A percentile compares a stretch with the other conserved stretches of the same genome.
Evolutionary conservation across 164 flowering plant species (phyloP).

Genomic region (Protea cynaroides): DNA sequence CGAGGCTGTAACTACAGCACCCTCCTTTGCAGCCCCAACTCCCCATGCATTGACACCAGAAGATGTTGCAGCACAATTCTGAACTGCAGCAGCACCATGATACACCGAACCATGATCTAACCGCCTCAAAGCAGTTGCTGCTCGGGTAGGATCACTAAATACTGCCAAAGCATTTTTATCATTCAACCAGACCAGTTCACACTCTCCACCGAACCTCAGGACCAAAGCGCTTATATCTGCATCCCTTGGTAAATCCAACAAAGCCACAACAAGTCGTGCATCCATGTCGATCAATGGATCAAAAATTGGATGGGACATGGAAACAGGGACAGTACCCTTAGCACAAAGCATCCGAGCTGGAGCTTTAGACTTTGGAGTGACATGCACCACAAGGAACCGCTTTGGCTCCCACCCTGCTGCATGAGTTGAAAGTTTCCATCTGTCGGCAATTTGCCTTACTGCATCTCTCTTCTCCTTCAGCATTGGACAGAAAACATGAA

Average conservation of each 20-base stretch:
- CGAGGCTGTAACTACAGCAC: conserved; percentile 15
- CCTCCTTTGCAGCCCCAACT: conserved; percentile 31
- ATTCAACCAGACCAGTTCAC: conserved; percentile 92
- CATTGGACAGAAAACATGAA: conserved; percentile 86
- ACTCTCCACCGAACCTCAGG: conserved; percentile 95
- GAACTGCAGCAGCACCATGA: conserved; percentile 58
- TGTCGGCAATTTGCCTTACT: conserved; percentile 73
- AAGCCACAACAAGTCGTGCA: conserved; percentile 90
- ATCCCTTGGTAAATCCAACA: conserved; percentile 87
- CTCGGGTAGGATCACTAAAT: conserved; percentile 82
- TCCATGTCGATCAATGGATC: conserved; percentile 93
- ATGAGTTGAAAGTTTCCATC: conserved; percentile 84
- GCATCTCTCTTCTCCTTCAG: conserved; percentile 89
- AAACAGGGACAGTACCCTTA: conserved; percentile 39
- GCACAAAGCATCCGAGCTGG: conserved; percentile 68
- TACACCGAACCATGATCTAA: conserved; percentile 89
- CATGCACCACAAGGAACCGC: conserved; percentile 72
- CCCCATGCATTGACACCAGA: conserved; percentile 53
- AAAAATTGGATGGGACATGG: conserved; percentile 37
- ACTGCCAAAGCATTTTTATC: conserved; percentile 94
- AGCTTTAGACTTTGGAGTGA: conserved; percentile 75
- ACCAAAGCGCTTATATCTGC: conserved; percentile 86
- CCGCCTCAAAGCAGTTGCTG: conserved; percentile 95
- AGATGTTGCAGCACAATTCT: conserved; percentile 29
- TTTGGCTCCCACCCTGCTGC: conserved; percentile 98